Evolutionary conservation across 2,329 filamentous ascomycete genomes (phyloP).

Genomic region (Thyridium curvatum): DNA sequence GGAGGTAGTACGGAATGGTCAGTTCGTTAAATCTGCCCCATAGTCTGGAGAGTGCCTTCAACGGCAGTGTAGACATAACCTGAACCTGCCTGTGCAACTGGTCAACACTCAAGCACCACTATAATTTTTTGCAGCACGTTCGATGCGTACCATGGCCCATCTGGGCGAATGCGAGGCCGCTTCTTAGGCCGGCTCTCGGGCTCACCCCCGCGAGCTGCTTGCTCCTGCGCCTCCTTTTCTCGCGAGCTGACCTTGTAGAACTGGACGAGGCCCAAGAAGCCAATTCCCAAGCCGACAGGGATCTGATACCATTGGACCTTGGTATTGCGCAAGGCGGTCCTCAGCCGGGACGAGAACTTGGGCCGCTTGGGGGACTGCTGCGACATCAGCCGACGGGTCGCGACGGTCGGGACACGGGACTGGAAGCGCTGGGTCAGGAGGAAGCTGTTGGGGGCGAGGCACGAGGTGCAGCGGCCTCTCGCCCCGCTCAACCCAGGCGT

Average conservation of each 20-base stretch:
- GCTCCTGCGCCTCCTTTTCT: slow-evolving; percentile 46
- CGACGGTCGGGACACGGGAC: slow-evolving; percentile 11
- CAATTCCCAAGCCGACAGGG: slow-evolving; percentile 78
- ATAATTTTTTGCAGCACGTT: background rate
- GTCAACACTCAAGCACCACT: slow-evolving; percentile 7
- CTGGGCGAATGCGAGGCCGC: slow-evolving; percentile 63
- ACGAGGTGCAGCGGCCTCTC: too few species aligned
- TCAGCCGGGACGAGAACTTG: slow-evolving; percentile 45
- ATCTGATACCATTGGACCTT: slow-evolving; percentile 85
- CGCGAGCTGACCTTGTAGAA: slow-evolving; percentile 66
- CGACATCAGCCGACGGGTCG: slow-evolving; percentile 26
- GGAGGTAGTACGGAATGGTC: slow-evolving; percentile 78
- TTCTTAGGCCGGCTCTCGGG: slow-evolving; percentile 37
- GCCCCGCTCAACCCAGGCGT: too few species aligned
- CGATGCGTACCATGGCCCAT: slow-evolving; percentile 67
- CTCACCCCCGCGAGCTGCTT: slow-evolving; percentile 23
- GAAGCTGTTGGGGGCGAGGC: too few species aligned
- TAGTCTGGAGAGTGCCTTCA: slow-evolving; percentile 82
- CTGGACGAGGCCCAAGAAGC: slow-evolving; percentile 75
- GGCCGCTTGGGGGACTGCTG: slow-evolving; percentile 37
- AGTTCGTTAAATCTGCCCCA: slow-evolving; percentile 93
- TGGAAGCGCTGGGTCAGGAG: background rate
- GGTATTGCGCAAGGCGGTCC: slow-evolving; percentile 41
- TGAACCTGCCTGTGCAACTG: slow-evolving; percentile 63
- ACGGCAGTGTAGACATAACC: slow-evolving; percentile 85